Conservation (phyloP, 331 rosid genomes). For the Cydonia oblonga region DNA sequence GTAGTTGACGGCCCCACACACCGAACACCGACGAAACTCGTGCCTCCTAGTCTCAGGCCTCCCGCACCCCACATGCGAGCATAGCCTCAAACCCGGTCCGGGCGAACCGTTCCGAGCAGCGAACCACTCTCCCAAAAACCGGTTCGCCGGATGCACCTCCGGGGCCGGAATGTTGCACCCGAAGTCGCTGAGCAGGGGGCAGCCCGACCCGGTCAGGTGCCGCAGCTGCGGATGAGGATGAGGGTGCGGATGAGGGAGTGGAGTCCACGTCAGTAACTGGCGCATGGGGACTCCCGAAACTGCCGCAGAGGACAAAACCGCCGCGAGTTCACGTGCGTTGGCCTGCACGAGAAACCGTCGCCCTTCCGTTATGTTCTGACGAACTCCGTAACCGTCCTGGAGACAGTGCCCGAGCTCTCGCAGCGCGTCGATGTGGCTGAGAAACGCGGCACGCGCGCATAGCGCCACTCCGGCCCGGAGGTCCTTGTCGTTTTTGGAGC, state of each 20-base stretch:
- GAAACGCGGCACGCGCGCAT: slow-evolving; percentile 91
- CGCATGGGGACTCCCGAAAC: slow-evolving; percentile 19
- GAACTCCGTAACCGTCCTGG: slow-evolving; percentile 94
- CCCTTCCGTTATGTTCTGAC: slow-evolving; percentile 76
- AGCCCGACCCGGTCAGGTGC: slow-evolving; percentile 31
- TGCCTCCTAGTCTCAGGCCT: slow-evolving; percentile 79
- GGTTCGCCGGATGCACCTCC: slow-evolving; percentile 61
- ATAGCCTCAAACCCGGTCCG: slow-evolving; percentile 53
- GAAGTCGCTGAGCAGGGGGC: slow-evolving; percentile 76
- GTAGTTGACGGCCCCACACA: slow-evolving; percentile 82
- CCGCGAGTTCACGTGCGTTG: slow-evolving; percentile 81
- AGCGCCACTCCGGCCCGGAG: slow-evolving; percentile 89
- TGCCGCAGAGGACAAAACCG: slow-evolving; percentile 35
- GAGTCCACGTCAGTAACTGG: slow-evolving; percentile 33
- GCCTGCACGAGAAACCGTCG: slow-evolving; percentile 83
- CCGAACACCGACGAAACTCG: slow-evolving; percentile 91
- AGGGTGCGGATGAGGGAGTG: slow-evolving; percentile 20
- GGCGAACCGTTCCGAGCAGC: slow-evolving; percentile 17
- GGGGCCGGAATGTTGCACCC: slow-evolving; percentile 93
- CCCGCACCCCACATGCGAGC: slow-evolving; percentile 87
- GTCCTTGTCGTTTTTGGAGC: slow-evolving; percentile 84
- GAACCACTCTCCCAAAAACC: slow-evolving; percentile 74
- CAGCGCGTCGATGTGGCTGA: slow-evolving; percentile 83
- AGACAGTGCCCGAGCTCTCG: slow-evolving; percentile 95
- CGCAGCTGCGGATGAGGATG: slow-evolving; percentile 31